Evolutionary conservation across 176 grass and related monocot genomes (phyloP), one percentile per base, ranked within the genome.

Genomic region (Oryza nivara): DNA sequence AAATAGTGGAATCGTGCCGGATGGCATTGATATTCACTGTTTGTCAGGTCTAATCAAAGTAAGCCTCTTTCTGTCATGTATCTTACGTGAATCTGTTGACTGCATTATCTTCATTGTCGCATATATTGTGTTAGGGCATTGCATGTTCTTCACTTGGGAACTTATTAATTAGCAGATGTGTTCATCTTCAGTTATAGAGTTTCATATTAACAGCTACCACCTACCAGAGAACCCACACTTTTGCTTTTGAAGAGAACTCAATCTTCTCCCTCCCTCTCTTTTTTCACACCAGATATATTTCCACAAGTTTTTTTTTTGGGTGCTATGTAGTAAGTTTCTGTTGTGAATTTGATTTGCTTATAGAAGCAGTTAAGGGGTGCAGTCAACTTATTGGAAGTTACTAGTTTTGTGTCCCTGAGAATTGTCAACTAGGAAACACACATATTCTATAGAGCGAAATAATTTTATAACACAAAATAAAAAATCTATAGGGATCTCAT

Each of bases 21-120:
- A 91, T 86, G 89, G 92, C 61, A 89, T 94, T 89, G 92, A 94
- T 87, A 84, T 94, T 41, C 92, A 94, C 47, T 94, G 89, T 87
- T 77, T 94, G 87, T 87, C 92, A 67, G 92, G 92, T 82, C 77
- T 91, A 79, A 94, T 94, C 17, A 94, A 94, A 86, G 92, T 94
- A 88, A 86, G 52, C 40, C n/a, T 77, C 7, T 47, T 73, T 65
- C 61, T 63, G 48, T 83, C 41, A 38, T 44, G 11, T 52, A 77
- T n/a, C 26, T 43, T 78, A 65, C 65, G 52, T 49, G 15, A 74
- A 79, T 75, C 19, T 38, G 19, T 74, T 79, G 35, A 32, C 63
- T 64, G 11, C 51, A 82, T 34, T 23, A 47, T 52, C 45, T 67
- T 48, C 20, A 5, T 44, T 15, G 44, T 54, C 12, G 22, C 45